Evolutionary conservation across 2,329 filamentous ascomycete species (phyloP).

Genomic region (Moelleriella libera): DNA sequence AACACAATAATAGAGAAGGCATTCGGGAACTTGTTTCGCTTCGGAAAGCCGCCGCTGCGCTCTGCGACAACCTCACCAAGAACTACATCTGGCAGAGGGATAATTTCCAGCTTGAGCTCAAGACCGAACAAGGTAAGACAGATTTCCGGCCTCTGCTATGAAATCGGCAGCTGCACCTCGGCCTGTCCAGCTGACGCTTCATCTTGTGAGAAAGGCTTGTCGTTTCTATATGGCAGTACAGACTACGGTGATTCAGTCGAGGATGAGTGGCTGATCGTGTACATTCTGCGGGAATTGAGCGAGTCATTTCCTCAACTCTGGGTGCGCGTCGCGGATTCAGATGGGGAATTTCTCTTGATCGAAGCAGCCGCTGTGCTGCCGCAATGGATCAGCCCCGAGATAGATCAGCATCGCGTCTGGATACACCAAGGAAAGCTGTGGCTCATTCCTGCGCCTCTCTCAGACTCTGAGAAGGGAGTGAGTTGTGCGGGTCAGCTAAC

Average conservation of each 20-base stretch:
- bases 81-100: conserved; percentile 96
- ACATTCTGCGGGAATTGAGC: conserved; percentile 70
- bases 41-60: conserved; percentile 50
- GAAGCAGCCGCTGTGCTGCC: conserved; percentile 84
- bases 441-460: conserved; percentile 46
- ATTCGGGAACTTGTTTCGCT: conserved; percentile 55
- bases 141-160: background rate
- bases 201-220: conserved; percentile 12
- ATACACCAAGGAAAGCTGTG: conserved; percentile 63
- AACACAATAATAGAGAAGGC: conserved; percentile 37
- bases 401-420: conserved; percentile 82
- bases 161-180: no score
- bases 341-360: conserved; percentile 90
- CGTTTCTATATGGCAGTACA: conserved; percentile 61
- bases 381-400: conserved; percentile 81
- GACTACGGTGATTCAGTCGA: conserved; percentile 91
- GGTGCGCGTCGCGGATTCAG: conserved; percentile 71
- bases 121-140: conserved; percentile 39
- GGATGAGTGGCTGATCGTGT: conserved; percentile 95
- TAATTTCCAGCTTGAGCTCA: conserved; percentile 55
- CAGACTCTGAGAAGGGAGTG: conserved; percentile 12
- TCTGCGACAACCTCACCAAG: conserved; percentile 52
- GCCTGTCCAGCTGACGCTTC: background rate
- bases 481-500: conserved; percentile 27
- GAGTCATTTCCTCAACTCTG: conserved; percentile 60